Base-by-base conservation (phyloP, 768 basidiomycete genomes). In the Russula ochroleuca region DNA sequence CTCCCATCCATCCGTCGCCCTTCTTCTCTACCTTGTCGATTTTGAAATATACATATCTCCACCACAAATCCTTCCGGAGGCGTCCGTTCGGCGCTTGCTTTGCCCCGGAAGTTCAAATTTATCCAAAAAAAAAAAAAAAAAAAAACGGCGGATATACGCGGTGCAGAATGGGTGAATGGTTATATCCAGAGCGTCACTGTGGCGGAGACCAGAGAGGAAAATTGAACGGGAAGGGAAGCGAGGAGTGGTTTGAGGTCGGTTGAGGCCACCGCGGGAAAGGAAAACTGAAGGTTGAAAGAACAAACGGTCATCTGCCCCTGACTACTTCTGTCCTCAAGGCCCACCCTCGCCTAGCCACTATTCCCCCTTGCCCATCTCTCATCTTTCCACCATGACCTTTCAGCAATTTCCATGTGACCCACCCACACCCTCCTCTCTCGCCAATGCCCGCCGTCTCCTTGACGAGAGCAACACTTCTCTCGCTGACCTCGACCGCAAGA, bases 391-490 rank as follows among this genome's bases (percentile, higher is more conserved):
- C 62, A 65, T 65, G 64, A 56, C 51, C 47, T 62, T 57, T 69
- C 62, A 70, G 58, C 59, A 40, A 49, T 63, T 78, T 79, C 75
- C 62, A 67, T 61, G 45, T 57, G 85, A 88, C 58, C 86, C 86
- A 3, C 85, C 87, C 7, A 89, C 87, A 0, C 74, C 77, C 33
- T 73, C 78, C 14, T 77, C 81, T 49, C 75, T 87, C 31, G 76
- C 76, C 5, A 76, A 80, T 52, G 88, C 88, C 23, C 81, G 81
- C 35, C 72, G 74, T 33, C 69, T 75, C 3, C 83, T 89, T 57
- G 64, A 70, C 40, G 35, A 52, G 1, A 73, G 75, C 33, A 69
- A 70, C 25, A 59, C 63, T 19, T 60, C 69, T 25, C 69, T 75
- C 15, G 43, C 53, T n/a, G 70, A 70, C 40, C 75, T 89, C 57